These are phyloP conservation scores for Trypanosoma avium DNA, from an alignment of 208 protist species.

Conservation along the genomic window DNA sequence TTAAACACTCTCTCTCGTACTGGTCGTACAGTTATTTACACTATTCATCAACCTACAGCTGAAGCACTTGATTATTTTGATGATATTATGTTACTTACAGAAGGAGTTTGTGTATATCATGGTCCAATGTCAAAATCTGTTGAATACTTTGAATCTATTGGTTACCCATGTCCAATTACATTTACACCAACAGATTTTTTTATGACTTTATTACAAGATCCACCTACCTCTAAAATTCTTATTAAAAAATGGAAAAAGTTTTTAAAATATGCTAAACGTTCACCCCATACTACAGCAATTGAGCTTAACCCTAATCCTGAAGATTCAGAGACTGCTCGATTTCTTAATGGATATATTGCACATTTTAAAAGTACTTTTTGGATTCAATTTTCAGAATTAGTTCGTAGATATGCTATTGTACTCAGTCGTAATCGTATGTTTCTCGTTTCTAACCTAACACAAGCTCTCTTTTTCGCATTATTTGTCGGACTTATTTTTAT, in stretches of 20 bases:
- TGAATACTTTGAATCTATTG: constrained; percentile 82
- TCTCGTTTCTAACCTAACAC: constrained; percentile 39
- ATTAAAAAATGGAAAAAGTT: constrained; percentile 70
- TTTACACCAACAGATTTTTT: constrained; percentile 90
- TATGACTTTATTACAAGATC: constrained; percentile 81
- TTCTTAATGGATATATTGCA: constrained; percentile 50
- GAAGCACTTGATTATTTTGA: constrained; percentile 92
- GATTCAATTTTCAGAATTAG: constrained; percentile 64
- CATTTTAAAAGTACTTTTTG: constrained; percentile 41
- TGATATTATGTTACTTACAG: constrained; percentile 85
- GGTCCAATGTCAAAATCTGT: constrained; percentile 66
- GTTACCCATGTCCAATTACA: constrained; percentile 58
- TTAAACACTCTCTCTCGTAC: constrained; percentile 68
- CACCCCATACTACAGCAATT: constrained; percentile 53
- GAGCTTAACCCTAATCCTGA: constrained; percentile 33
- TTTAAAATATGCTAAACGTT: constrained; percentile 46
- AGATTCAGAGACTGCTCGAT: constrained; percentile 39
- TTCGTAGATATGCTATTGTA: constrained; percentile 36
- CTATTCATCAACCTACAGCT: constrained; percentile 94
- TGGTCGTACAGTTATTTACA: constrained; percentile 90
- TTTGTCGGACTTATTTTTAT: constrained; percentile 77
- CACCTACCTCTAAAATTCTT: constrained; percentile 41
- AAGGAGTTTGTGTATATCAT: constrained; percentile 82
- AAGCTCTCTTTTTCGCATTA: constrained; percentile 62
- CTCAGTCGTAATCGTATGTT: constrained; percentile 46